phyloP scores from a whole-genome alignment of 805 yeast genomes.

The Spathaspora gorwiae region DNA sequence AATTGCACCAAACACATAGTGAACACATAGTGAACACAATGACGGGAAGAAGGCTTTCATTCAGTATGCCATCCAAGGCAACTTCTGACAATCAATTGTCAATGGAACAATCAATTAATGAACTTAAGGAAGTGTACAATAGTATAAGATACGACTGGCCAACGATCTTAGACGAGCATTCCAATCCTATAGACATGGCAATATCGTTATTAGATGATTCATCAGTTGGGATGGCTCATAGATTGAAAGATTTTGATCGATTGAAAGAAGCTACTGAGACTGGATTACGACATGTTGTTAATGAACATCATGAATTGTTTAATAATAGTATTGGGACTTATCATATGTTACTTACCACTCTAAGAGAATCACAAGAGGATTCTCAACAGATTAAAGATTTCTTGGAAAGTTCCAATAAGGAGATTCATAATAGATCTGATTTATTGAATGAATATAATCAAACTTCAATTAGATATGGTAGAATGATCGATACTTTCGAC shows the following conservation, averaged over 20 bases:
- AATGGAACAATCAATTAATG: constrained; percentile 25
- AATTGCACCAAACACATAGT: background rate
- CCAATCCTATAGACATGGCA: constrained; percentile 81
- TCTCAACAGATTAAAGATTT: constrained; percentile 45
- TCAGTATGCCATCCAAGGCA: constrained; percentile 1
- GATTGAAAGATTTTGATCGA: constrained; percentile 59
- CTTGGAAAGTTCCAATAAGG: constrained; percentile 45
- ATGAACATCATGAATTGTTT: constrained; percentile 77
- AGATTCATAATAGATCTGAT: constrained; percentile 51
- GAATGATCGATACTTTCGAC: constrained; percentile 66
- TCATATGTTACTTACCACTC: constrained; percentile 59
- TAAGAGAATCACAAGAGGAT: constrained; percentile 62
- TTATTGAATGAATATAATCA: constrained; percentile 61
- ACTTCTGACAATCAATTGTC: background rate
- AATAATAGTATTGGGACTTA: constrained; percentile 83
- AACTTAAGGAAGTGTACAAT: constrained; percentile 31
- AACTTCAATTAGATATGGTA: constrained; percentile 56
- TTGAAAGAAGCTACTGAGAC: constrained; percentile 53
- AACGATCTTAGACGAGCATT: constrained; percentile 36
- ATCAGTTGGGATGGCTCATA: constrained; percentile 85
- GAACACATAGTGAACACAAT: background rate
- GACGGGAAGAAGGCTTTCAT: constrained; percentile 7
- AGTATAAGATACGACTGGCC: constrained; percentile 43
- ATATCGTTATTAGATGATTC: constrained; percentile 78
- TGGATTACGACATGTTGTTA: constrained; percentile 66